Percentiles rank a stretch among this genome's conserved stretches.
phyloP scores from a whole-genome alignment of 768 basidiomycete species.

The Mycena capillaripes region DNA sequence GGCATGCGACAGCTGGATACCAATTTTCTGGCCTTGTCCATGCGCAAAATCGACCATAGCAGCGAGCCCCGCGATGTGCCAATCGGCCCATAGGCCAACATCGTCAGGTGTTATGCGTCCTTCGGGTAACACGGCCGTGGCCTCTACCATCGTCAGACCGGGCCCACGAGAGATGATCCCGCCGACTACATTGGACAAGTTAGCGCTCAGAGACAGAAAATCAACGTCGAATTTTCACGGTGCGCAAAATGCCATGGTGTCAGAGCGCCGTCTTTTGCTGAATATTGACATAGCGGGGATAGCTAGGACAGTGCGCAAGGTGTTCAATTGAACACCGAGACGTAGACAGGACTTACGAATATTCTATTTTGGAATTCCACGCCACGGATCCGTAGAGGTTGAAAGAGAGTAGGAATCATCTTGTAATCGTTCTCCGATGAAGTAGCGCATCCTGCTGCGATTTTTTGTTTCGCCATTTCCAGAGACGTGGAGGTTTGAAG shows the following conservation, averaged over 20 bases:
- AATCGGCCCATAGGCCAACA: conserved; percentile 73
- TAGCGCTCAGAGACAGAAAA: conserved; percentile 15
- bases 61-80: conserved; percentile 61
- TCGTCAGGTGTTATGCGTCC: conserved; percentile 80
- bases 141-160: conserved; percentile 75
- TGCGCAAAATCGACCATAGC: conserved; percentile 80
- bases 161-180: conserved; percentile 68
- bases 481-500: background rate
- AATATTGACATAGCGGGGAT: conserved; percentile 75
- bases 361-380: conserved; percentile 69
- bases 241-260: conserved; percentile 74
- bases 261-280: conserved; percentile 63
- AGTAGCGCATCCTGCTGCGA: background rate
- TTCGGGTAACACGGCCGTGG: conserved; percentile 71
- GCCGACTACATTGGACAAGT: conserved; percentile 53
- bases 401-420: conserved; percentile 53
- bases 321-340: no score
- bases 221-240: conserved; percentile 56
- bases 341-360: conserved; percentile 52
- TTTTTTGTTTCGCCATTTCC: background rate
- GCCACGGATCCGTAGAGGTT: conserved; percentile 68
- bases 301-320: no score
- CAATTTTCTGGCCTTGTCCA: conserved; percentile 77
- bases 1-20: conserved; percentile 82
- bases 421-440: background rate